Percentiles rank a stretch among this genome's conserved stretches.
phyloP scores from a whole-genome alignment of 306 rosid genomes.

The Casuarina cunninghamiana region DNA sequence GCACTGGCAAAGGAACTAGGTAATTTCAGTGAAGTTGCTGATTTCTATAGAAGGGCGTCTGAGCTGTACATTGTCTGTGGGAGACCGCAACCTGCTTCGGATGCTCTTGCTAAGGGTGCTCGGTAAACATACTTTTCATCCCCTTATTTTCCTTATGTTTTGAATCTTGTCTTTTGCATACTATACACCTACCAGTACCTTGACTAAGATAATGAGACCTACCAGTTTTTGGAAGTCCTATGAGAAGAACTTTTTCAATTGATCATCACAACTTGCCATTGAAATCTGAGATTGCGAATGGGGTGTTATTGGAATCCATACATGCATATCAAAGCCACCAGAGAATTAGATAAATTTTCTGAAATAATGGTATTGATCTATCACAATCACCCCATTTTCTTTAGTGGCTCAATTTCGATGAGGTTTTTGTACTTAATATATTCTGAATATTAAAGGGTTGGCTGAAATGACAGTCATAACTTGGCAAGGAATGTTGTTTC shows the following conservation, averaged over 20 bases:
- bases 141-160: not conserved
- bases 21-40: conserved; percentile 74
- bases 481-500: not conserved
- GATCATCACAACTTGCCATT: not conserved
- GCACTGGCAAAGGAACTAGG: conserved; percentile 84
- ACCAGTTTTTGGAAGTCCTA: not conserved
- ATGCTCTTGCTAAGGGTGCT: conserved; percentile 91
- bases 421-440: not conserved
- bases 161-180: not conserved
- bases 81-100: conserved; percentile 94
- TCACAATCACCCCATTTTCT: not conserved
- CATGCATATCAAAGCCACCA: not conserved
- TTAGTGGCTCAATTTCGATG: not conserved
- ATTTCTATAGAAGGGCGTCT: conserved; percentile 84
- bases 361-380: not conserved
- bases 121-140: conserved; percentile 48
- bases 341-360: not conserved
- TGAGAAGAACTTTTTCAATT: not conserved
- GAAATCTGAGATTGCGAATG: not conserved
- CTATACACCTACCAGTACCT: not conserved
- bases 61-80: conserved; percentile 76
- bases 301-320: not conserved
- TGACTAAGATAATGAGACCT: not conserved
- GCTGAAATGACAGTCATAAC: not conserved
- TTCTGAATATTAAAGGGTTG: not conserved